A percentile compares a stretch with the other conserved stretches of the same genome.
These are phyloP conservation scores for Triangularia verruculosa DNA, from an alignment of 2,329 filamentous ascomycete genomes.

Conservation along the genomic window DNA sequence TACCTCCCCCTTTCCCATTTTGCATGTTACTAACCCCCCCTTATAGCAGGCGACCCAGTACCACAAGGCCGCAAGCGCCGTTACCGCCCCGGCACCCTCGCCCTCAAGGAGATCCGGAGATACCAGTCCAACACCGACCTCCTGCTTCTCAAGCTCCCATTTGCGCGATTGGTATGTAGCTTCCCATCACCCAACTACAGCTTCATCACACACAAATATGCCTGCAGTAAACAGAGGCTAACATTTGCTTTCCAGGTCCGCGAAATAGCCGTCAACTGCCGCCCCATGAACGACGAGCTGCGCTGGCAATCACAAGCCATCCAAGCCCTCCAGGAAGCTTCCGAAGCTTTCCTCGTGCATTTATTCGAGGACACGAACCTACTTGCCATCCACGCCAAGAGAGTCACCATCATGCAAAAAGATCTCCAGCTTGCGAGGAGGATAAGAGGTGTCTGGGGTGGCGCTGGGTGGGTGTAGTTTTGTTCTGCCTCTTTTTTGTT, in stretches of 20 bases:
- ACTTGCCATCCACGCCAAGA: constrained; percentile 93
- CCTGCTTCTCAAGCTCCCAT: constrained; percentile 75
- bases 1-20: background rate
- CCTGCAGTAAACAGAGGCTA: background rate
- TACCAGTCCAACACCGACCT: constrained; percentile 91
- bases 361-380: constrained; percentile 96
- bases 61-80: constrained; percentile 60
- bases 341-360: constrained; percentile 94
- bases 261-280: constrained; percentile 67
- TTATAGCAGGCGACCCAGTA: constrained; percentile 71
- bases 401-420: constrained; percentile 97
- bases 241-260: constrained; percentile 47
- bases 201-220: too few species aligned
- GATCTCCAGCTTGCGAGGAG: constrained; percentile 89
- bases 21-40: constrained; percentile 24
- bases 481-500: too few species aligned
- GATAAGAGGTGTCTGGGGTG: constrained; percentile 76
- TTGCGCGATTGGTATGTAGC: constrained; percentile 65
- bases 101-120: constrained; percentile 84
- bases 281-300: constrained; percentile 64
- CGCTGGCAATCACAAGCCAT: constrained; percentile 97
- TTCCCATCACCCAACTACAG: too few species aligned
- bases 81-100: constrained; percentile 77
- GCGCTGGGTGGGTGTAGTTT: constrained; percentile 49
- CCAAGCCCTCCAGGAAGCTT: constrained; percentile 86